Conservation (phyloP, 1,284 basidiomycete genomes). For the Dichomitus squalens region DNA sequence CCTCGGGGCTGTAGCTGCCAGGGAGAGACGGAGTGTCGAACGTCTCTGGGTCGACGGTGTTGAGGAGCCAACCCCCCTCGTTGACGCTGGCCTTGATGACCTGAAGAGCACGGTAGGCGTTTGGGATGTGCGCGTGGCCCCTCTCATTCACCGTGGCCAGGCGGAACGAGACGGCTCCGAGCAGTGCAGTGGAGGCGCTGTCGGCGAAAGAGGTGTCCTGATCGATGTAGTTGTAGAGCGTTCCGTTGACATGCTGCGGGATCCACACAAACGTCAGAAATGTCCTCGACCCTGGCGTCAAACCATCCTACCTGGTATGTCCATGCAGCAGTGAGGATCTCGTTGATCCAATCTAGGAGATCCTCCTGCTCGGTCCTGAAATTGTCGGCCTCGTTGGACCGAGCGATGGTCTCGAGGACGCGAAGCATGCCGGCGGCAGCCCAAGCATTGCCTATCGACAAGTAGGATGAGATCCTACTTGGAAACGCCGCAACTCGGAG, state of each 20-base stretch:
- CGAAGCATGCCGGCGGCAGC: conserved; percentile 68
- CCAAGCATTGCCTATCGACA: conserved; percentile 64
- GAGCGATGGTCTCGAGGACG: conserved; percentile 57
- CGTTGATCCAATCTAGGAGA: conserved; percentile 58
- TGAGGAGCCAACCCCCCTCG: conserved; percentile 52
- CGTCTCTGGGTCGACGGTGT: conserved; percentile 65
- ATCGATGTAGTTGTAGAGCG: conserved; percentile 56
- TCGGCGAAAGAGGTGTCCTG: conserved; percentile 50
- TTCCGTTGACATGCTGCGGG: conserved; percentile 38
- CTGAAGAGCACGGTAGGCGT: conserved; percentile 45
- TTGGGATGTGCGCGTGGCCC: conserved; percentile 35
- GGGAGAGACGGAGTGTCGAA: conserved; percentile 46
- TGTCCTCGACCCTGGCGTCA: background rate
- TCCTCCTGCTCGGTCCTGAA: conserved; percentile 49
- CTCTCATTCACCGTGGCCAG: conserved; percentile 36
- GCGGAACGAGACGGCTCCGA: conserved; percentile 52
- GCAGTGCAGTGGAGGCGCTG: conserved; percentile 50
- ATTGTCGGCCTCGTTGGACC: conserved; percentile 41
- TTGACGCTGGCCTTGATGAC: conserved; percentile 43
- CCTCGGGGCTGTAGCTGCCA: conserved; percentile 53
- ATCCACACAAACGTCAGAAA: background rate
- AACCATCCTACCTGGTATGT: conserved; percentile 41
- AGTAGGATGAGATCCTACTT: background rate
- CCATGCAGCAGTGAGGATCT: conserved; percentile 57
- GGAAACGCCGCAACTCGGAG: too few species aligned